Base-by-base conservation (phyloP, 495 filamentous ascomycete species). In the Penicillium simplicissimum region DNA sequence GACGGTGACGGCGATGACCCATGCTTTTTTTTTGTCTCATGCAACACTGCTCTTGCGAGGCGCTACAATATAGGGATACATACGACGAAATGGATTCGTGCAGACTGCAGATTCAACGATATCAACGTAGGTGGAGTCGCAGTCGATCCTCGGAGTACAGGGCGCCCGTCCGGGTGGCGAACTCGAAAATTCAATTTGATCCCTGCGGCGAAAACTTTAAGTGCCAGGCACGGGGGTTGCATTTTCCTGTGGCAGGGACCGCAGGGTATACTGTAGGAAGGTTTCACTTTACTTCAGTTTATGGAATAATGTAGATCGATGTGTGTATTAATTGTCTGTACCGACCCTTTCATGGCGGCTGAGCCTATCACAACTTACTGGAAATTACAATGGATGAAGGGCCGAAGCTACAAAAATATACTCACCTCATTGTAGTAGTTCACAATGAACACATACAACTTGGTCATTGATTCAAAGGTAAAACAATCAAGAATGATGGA, bases 191-290 rank as follows among this genome's bases (percentile, higher is more conserved):
- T 25, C 23, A n/a, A 31, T 31, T 25, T 13, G 45, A 49, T 49
- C 45, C 45, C 45, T 49, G 45, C 45, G 11, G 23, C 14, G 42
- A 49, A 49, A 49, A 49, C 45, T 49, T 31, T 31, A 49, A 49
- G 45, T 19, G 45, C n/a, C 45, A 49, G 45, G 45, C 45, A 49
- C 45, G 23, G 42, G 11, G 45, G 25, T 49, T 49, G 23, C 42
- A 45, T 21, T 9, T 21, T 45, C 15, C 38, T 19, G 23, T 19
- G 6, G 8, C 19, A 31, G 28, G 28, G 3, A 31, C 28, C 2
- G 25, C 4, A 28, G 4, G 25, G 25, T 28, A 28, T 21, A 43
- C 17, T 28, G 9, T 45, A 13, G 23, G 42, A 45, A 45, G 42
- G 42, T 45, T 7, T 45, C 19, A 45, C 42, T 21, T 17, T 9